phyloP scores from a whole-genome alignment of 345 rosid species.

The Alliaria petiolata region DNA sequence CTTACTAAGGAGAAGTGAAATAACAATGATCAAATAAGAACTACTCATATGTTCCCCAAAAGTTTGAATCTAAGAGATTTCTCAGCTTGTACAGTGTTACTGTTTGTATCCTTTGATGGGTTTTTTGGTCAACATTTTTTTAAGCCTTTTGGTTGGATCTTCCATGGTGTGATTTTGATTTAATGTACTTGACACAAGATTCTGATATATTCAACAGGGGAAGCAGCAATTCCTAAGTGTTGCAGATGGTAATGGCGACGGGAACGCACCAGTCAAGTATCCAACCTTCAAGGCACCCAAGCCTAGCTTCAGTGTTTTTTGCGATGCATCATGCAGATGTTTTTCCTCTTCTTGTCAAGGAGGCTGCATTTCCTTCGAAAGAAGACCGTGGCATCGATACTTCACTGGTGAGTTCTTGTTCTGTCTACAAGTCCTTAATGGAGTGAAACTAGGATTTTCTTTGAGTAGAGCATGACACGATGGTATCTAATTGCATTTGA shows the following conservation, averaged over 20 bases:
- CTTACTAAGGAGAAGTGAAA: not conserved
- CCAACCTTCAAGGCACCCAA: conserved; percentile 23
- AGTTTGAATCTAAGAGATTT: conserved; percentile 11
- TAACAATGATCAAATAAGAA: not conserved
- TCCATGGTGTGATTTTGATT: not conserved
- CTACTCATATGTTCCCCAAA: too few species aligned
- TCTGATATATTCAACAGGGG: conserved; percentile 6
- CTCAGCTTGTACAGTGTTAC: conserved; percentile 32
- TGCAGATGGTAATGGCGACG: conserved; percentile 1
- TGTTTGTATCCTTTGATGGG: conserved; percentile 38
- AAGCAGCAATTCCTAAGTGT: conserved; percentile 19
- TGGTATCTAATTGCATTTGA: not conserved
- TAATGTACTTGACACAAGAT: not conserved
- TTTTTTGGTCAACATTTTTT: not conserved
- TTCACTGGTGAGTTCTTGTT: conserved; percentile 51
- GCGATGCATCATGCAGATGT: conserved; percentile 53
- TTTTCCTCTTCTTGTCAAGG: conserved; percentile 52
- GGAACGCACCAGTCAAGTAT: conserved; percentile 5
- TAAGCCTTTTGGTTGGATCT: not conserved
- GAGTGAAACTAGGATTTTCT: not conserved
- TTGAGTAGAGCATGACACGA: not conserved
- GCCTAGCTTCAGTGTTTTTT: conserved; percentile 3
- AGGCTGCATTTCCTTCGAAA: conserved; percentile 40
- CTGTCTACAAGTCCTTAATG: too few species aligned
- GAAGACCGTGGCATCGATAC: conserved; percentile 39